Evolutionary conservation across 495 filamentous ascomycete species (phyloP).

Genomic region (Penicillium coprophilum): DNA sequence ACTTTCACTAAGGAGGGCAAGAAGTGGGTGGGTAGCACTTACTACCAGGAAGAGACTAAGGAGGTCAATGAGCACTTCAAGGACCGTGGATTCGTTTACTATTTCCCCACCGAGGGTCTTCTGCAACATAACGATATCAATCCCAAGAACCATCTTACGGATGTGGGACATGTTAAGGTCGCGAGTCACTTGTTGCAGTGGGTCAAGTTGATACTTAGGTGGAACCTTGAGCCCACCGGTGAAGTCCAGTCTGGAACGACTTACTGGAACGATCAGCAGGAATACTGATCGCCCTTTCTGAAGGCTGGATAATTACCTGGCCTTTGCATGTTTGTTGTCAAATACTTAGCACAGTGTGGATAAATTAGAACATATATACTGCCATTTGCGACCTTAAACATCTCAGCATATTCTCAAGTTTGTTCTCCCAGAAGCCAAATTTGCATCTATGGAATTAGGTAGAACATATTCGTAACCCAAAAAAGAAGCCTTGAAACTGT

Average conservation of each 20-base stretch:
- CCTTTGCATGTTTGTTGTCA: background rate
- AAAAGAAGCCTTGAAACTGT: background rate
- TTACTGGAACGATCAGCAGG: constrained; percentile 59
- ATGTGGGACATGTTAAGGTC: constrained; percentile 66
- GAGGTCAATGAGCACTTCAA: constrained; percentile 59
- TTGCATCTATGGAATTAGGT: too few species aligned
- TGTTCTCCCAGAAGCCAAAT: too few species aligned
- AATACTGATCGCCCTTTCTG: constrained; percentile 34
- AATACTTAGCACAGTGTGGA: background rate
- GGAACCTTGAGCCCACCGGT: constrained; percentile 59
- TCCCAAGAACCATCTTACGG: constrained; percentile 63
- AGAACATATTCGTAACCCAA: too few species aligned
- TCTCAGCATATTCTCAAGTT: background rate
- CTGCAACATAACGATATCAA: constrained; percentile 69
- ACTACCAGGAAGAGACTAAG: constrained; percentile 54
- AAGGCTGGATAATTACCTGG: background rate
- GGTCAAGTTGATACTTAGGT: constrained; percentile 53
- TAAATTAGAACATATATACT: background rate
- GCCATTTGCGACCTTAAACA: background rate
- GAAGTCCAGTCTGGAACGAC: constrained; percentile 64
- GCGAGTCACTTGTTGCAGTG: constrained; percentile 65
- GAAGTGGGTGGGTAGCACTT: constrained; percentile 49
- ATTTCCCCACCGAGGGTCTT: constrained; percentile 66
- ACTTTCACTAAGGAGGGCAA: constrained; percentile 54
- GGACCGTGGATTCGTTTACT: constrained; percentile 59